A percentile compares a stretch with the other conserved stretches of the same genome.
phyloP scores from a whole-genome alignment of 1,284 basidiomycete genomes.

The Sanghuangporus baumii region DNA sequence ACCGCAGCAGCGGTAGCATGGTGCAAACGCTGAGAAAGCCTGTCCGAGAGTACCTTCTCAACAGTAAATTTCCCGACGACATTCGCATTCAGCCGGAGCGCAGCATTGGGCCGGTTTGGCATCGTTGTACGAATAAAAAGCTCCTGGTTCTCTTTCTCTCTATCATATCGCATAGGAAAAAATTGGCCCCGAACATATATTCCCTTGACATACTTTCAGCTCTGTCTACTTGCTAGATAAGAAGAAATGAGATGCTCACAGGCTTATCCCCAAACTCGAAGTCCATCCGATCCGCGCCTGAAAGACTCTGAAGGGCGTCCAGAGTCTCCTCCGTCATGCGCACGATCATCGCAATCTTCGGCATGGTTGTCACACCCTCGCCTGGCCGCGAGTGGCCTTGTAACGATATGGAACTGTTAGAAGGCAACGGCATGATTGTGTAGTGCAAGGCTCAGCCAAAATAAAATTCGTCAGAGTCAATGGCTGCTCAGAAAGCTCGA shows the following conservation, averaged over 20 bases:
- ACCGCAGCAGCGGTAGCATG: constrained; percentile 51
- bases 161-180: constrained; percentile 49
- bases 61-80: constrained; percentile 63
- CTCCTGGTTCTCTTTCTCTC: constrained; percentile 57
- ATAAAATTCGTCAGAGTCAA: background rate
- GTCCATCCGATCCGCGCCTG: constrained; percentile 41
- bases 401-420: constrained; percentile 45
- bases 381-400: constrained; percentile 49
- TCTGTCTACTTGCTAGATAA: background rate
- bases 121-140: constrained; percentile 60
- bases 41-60: constrained; percentile 50
- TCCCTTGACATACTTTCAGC: constrained; percentile 37
- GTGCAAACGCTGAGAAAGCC: constrained; percentile 45
- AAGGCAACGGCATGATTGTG: constrained; percentile 56
- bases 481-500: background rate
- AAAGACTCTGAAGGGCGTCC: constrained; percentile 52
- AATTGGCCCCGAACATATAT: constrained; percentile 57
- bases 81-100: constrained; percentile 67
- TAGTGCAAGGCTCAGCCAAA: background rate
- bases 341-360: constrained; percentile 67
- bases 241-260: constrained; percentile 33
- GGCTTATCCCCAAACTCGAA: constrained; percentile 55
- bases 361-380: constrained; percentile 48
- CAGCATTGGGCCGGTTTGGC: constrained; percentile 49
- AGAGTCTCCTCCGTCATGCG: constrained; percentile 64